These are phyloP conservation scores for Arthrobotrys sphaeroides DNA, from an alignment of 2,329 filamentous ascomycete species.

Conservation along the genomic window DNA sequence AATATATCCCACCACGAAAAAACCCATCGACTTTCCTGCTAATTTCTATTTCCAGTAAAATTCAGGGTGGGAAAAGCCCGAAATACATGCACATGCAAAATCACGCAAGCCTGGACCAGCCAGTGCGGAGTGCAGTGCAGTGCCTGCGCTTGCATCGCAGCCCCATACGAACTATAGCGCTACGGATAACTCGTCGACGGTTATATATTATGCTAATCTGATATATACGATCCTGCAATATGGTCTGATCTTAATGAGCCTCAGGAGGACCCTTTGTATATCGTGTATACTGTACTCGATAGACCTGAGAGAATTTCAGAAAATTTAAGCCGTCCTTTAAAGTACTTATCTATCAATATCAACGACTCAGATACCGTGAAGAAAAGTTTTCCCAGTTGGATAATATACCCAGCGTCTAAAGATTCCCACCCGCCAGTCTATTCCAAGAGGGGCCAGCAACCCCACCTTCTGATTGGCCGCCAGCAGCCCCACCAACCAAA, in stretches of 20 bases:
- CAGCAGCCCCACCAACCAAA: slow-evolving; percentile 13
- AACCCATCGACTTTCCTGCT: background rate
- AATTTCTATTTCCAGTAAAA: background rate
- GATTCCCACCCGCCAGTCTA: background rate
- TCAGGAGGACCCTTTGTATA: too few relatives aligned
- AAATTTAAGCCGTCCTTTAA: too few relatives aligned
- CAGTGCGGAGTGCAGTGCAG: slow-evolving; percentile 12
- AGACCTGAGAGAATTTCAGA: too few relatives aligned
- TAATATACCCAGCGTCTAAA: background rate
- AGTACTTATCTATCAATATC: too few relatives aligned
- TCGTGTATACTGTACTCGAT: too few relatives aligned
- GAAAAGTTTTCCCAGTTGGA: background rate
- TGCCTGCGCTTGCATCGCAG: slow-evolving; percentile 5
- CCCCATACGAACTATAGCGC: background rate
- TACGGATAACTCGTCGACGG: background rate
- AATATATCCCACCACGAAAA: background rate
- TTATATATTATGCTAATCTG: background rate
- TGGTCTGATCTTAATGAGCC: background rate
- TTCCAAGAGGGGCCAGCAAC: background rate
- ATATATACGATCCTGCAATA: background rate
- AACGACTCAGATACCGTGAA: too few relatives aligned
- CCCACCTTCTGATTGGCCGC: slow-evolving; percentile 29
- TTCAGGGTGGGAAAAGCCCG: background rate
- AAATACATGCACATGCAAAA: slow-evolving; percentile 2
- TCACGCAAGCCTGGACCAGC: background rate